Evolutionary conservation across 1,284 basidiomycete genomes (phyloP), one percentile per base, ranked within the genome.

Genomic region (Ganoderma meredithae): DNA sequence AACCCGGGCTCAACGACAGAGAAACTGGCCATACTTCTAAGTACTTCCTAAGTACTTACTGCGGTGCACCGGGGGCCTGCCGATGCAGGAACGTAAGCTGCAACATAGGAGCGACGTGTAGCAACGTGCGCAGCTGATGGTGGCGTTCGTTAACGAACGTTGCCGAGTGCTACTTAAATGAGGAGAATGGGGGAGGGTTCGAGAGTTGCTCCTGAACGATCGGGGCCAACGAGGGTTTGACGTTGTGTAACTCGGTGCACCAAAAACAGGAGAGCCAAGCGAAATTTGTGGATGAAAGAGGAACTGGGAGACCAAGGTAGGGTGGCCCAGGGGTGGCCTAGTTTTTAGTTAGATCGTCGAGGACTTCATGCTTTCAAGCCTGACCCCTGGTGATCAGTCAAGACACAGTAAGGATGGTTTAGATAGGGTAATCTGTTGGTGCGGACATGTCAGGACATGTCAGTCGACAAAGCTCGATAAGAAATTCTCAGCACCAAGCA

Each of bases 51-150:
- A 6, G 27, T 31, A 31, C 27, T 31, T 36, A 36, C 36, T 9
- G 36, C 2, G 7, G 9, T 36, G 36, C 36, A 36, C 44, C n/a
- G n/a, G n/a, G 22, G n/a, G 44, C 8, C 43, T 7, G 15, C 43
- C 43, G 43, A 44, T 19, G 7, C 0, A 22, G 44, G 15, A 47
- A 47, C n/a, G n/a, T n/a, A n/a, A n/a, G n/a, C n/a, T n/a, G n/a
- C n/a, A n/a, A n/a, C n/a, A 22, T n/a, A 22, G 44, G 44, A 47
- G 44, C 44, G n/a, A 47, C n/a, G 44, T 47, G n/a, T 49, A 49
- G 22, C 44, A 22, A 47, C 44, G 44, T 47, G n/a, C n/a, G n/a
- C n/a, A 12, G 44, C n/a, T 58, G 56, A 58, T 40, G 36, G 56
- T 25, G 36, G 36, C 31, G 36, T 58, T 55, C 33, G 13, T 19